Percentiles rank a stretch among this genome's conserved stretches.
phyloP scores from a whole-genome alignment of 257 asterid genomes.

The Rhazya stricta region DNA sequence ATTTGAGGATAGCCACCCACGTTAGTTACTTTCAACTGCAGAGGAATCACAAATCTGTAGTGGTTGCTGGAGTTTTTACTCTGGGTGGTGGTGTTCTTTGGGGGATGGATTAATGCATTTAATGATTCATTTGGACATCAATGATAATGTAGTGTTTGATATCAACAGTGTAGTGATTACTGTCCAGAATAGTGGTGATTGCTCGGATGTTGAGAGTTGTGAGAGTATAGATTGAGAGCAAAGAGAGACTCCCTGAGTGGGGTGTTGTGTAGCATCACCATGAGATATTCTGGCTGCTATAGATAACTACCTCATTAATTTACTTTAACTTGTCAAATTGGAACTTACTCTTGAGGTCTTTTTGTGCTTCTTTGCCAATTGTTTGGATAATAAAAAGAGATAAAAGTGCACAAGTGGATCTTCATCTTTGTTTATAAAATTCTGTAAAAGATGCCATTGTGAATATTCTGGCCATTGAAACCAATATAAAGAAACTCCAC shows the following conservation, averaged over 20 bases:
- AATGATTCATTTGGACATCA: not conserved
- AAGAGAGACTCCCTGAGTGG: no score
- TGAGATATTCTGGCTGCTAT: not conserved
- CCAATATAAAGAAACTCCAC: not conserved
- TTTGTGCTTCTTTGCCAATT: not conserved
- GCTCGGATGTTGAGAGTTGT: no score
- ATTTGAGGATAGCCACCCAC: no score
- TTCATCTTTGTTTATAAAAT: not conserved
- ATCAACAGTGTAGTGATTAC: not conserved
- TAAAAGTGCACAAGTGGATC: not conserved
- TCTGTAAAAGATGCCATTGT: not conserved
- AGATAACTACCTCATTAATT: not conserved
- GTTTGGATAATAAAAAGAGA: not conserved
- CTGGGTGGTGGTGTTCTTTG: not conserved
- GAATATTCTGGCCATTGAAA: not conserved
- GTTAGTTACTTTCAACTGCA: not conserved
- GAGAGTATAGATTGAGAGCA: no score
- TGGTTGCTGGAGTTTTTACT: not conserved
- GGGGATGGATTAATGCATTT: not conserved
- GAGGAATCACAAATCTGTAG: not conserved
- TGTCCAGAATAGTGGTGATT: no score
- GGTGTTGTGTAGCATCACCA: no score
- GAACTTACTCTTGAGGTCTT: not conserved
- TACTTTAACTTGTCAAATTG: not conserved
- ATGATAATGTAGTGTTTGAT: not conserved